Evolutionary conservation across 2,329 filamentous ascomycete species (phyloP), one percentile per base, ranked within the genome.

Genomic region (Pseudofabraea citricarpa): DNA sequence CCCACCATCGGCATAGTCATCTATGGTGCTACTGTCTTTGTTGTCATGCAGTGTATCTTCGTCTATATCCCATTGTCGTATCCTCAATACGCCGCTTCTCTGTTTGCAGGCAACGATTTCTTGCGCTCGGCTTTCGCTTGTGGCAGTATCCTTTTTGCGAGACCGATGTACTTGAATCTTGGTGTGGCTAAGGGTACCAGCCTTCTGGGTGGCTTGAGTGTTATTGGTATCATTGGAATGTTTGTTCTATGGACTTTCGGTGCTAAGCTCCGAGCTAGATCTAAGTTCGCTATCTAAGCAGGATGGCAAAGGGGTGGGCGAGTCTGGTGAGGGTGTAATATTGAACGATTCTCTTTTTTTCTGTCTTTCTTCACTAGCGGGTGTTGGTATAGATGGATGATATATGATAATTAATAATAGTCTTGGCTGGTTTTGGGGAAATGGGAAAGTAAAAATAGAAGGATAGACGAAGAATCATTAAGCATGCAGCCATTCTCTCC

Each of bases 41-140:
- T 79, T 45, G 65, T 81, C 43, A 71, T 79, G 65, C 76, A 80
- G 59, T 77, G 73, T 60, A 72, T 81, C 59, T 81, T 80, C 55
- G 66, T 79, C 50, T 81, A 81, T 60, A 70, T 81, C 13, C 74
- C 75, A 1, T 64, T 79, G 16, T 69, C 64, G 40, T 79, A 79
- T 52, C 75, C 75, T 4, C 64, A 67, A 51, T 79, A 79, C 54
- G 75, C 77, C 0, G 77, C 79, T 27, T 74, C 69, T 38, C 62
- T 82, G 18, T 81, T 83, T 55, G 77, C 78, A 1, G 76, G 69
- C 5, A 83, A 81, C 55, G 77, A 81, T 63, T 75, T 80, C 57
- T 72, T 75, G 60, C 69, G 77, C 31, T 72, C 69, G 22, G 72
- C 76, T 2, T 62, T 85, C 3, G 81, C 80, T 6, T 78, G 74